A percentile compares a stretch with the other conserved stretches of the same genome.
Evolutionary conservation across 2,329 filamentous ascomycete genomes (phyloP).

Genomic region (Clarireedia paspali): DNA sequence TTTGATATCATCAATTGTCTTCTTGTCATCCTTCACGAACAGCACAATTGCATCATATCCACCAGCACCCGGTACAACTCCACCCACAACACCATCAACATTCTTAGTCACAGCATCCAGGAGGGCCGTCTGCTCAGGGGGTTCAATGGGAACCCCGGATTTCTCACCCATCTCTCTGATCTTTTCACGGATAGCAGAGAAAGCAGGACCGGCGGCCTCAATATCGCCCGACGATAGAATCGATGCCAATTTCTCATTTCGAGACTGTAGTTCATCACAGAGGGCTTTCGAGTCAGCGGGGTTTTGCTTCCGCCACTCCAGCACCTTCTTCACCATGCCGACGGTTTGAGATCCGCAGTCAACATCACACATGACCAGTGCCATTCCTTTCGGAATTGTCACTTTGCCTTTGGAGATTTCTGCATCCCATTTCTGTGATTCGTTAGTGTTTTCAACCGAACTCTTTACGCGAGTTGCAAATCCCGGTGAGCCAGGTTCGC

Average conservation of each 20-base stretch:
- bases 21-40: conserved; percentile 64
- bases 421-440: conserved; percentile 62
- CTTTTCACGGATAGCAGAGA: conserved; percentile 46
- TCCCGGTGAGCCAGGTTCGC: conserved; percentile 54
- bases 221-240: conserved; percentile 48
- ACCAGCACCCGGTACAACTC: conserved; percentile 83
- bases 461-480: conserved; percentile 60
- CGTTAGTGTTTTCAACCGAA: conserved; percentile 54
- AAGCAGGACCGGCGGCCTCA: conserved; percentile 37
- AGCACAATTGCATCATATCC: conserved; percentile 87
- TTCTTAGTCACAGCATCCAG: conserved; percentile 63
- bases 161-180: conserved; percentile 69
- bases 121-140: conserved; percentile 72
- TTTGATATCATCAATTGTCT: conserved; percentile 52
- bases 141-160: conserved; percentile 83
- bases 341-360: conserved; percentile 91
- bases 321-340: conserved; percentile 88
- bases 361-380: conserved; percentile 90
- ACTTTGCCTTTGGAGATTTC: conserved; percentile 65
- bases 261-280: conserved; percentile 67
- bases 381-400: conserved; percentile 62
- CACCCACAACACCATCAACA: conserved; percentile 76
- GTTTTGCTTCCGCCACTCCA: conserved; percentile 68
- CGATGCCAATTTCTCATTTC: conserved; percentile 63
- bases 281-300: conserved; percentile 56